Base-by-base conservation (phyloP, 257 asterid genomes). In the Fraxinus pennsylvanica region DNA sequence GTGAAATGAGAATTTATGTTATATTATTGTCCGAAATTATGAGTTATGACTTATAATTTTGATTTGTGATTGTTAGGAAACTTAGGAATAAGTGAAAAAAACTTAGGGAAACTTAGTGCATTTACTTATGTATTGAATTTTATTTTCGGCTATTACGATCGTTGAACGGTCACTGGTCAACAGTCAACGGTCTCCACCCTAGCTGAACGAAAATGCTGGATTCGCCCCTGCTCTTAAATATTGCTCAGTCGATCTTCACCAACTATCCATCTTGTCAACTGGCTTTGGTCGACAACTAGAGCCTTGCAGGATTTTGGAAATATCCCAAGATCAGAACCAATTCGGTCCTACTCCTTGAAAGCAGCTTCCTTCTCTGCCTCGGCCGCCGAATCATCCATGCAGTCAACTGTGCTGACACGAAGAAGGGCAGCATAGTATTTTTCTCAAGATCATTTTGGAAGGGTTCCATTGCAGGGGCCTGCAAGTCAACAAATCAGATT, bases 401-500 rank as follows among this genome's bases (percentile, higher is more conserved):
- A 76, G 72, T 91, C 92, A 17, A 84, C 84, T 70, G 76, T 80
- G 76, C 95, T 93, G 81, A 76, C 83, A 1, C 72, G 68, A 54
- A 92, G 90, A 74, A 95, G 91, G 43, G 85, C 92, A 21, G 84
- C 83, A 5, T 93, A 95, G 84, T 88, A 87, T 73, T 80, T 93
- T 59, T 95, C 98, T 90, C 99, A 2, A 71, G 25, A 54, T 95
- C 97, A 43, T 86, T 85, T 69, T 85, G 81, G 73, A 95, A 93
- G 22, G 97, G 97, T 80, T 90, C 97, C 94, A 86, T 83, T 14
- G 97, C 89, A 71, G 94, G 96, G 3, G 93, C 96, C 98, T 95
- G 86, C 79, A 83, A 61, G 70, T 82, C 13, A 61, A 61, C 33
- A 61, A 25, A 4, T 22, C 15, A 5, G 66, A 19, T 17, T 9